Evolutionary conservation across 106 monocot species (phyloP), one percentile per base, ranked within the genome.

Genomic region (Hemerocallis citrina): DNA sequence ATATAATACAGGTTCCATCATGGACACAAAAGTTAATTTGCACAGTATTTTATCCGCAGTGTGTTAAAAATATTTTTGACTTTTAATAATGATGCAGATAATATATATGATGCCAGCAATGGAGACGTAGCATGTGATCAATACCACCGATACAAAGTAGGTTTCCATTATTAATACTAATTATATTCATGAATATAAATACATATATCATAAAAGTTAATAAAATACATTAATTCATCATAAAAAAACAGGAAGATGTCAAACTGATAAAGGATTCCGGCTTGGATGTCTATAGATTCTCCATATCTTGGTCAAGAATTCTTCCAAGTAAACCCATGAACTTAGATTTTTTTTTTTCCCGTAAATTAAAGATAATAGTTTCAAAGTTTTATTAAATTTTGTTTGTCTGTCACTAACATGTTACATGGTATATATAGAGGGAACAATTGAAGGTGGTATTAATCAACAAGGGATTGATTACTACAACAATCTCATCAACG

Each of bases 401-500:
- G n/a, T n/a, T n/a, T n/a, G n/a, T n/a, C n/a, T n/a, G n/a, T n/a
- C n/a, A n/a, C n/a, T n/a, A n/a, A n/a, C n/a, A n/a, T n/a, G n/a
- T n/a, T n/a, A n/a, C n/a, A n/a, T n/a, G n/a, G n/a, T n/a, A n/a
- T n/a, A n/a, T 39, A 41, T 52, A 84, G 84, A 71, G 43, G 84
- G 84, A 28, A 69, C 33, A 32, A 9, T 76, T 37, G 65, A 51
- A 6, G 82, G 82, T 29, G 79, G 79, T 30, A 62, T 87, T 13
- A 87, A 75, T 49, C 58, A 72, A 39, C 73, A 76, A 50, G 87
- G 87, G 1, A 61, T 87, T 52, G 35, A 62, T 0, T 76, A 79
- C 25, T 87, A 87, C 70, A 79, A 79, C 55, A 73, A 79, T 15
- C 57, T 87, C 64, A 87, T 87, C 29, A 61, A 82, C 32, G 78